These are phyloP conservation scores for Sparassis latifolia DNA, from an alignment of 1,284 basidiomycete genomes.

Conservation along the genomic window DNA sequence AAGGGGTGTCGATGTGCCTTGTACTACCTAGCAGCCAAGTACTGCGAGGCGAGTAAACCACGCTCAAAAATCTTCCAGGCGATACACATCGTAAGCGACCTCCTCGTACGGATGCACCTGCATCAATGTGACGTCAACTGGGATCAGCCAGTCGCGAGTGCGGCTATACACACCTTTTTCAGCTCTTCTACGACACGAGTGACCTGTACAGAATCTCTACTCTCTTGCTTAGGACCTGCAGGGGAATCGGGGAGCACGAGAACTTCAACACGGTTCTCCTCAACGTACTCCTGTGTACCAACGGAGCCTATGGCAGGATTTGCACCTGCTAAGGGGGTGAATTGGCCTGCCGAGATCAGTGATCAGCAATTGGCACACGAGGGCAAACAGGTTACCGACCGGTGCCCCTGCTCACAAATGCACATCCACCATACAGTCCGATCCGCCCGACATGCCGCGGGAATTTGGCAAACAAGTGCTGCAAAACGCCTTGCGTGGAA, in stretches of 20 bases:
- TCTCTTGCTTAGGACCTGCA: background rate
- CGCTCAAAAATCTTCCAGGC: slow-evolving; percentile 36
- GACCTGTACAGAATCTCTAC: slow-evolving; percentile 26
- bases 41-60: too few species aligned
- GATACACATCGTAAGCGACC: slow-evolving; percentile 51
- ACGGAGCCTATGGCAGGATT: slow-evolving; percentile 37
- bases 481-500: slow-evolving; percentile 34
- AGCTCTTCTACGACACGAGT: slow-evolving; percentile 36
- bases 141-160: too few species aligned
- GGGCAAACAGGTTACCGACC: slow-evolving; percentile 28
- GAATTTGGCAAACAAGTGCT: slow-evolving; percentile 37
- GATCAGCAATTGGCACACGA: background rate
- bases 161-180: slow-evolving; percentile 33
- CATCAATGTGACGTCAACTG: too few species aligned
- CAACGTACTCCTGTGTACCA: slow-evolving; percentile 39
- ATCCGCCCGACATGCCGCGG: slow-evolving; percentile 41
- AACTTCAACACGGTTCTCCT: slow-evolving; percentile 50
- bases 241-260: slow-evolving; percentile 35
- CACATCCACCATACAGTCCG: slow-evolving; percentile 44
- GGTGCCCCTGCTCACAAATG: slow-evolving; percentile 46
- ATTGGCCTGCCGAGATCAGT: slow-evolving; percentile 35
- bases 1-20: too few species aligned
- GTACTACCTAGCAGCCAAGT: too few species aligned
- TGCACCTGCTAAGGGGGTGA: slow-evolving; percentile 35
- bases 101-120: slow-evolving; percentile 55